phyloP scores from a whole-genome alignment of 768 basidiomycete genomes.

The Pleurotus tuber-regium region DNA sequence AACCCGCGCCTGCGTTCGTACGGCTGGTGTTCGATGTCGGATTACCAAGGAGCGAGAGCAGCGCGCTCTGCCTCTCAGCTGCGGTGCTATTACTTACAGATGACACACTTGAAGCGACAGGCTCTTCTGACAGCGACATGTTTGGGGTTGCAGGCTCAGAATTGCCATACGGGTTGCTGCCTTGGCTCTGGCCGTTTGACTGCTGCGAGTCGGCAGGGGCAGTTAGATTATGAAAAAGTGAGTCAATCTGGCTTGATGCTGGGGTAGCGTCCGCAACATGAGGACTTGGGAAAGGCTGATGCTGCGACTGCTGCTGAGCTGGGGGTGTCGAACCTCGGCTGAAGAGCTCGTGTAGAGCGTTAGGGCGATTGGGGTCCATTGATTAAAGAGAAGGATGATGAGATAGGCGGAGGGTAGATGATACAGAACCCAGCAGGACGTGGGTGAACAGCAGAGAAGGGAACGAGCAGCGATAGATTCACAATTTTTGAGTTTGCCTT shows the following conservation, averaged over 20 bases:
- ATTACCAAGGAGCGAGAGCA: constrained; percentile 66
- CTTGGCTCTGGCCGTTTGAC: constrained; percentile 19
- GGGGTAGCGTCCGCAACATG: constrained; percentile 41
- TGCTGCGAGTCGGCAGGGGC: constrained; percentile 38
- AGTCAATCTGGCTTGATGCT: constrained; percentile 62
- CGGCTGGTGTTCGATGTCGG: constrained; percentile 31
- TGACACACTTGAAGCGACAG: constrained; percentile 35
- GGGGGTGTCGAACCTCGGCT: constrained; percentile 56
- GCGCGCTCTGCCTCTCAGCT: constrained; percentile 70
- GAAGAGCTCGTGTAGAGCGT: constrained; percentile 47
- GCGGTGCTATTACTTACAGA: constrained; percentile 41
- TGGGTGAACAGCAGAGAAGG: constrained; percentile 8
- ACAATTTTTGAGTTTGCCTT: constrained; percentile 18
- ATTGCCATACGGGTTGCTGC: constrained; percentile 24
- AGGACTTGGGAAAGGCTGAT: constrained; percentile 31
- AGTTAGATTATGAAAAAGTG: constrained; percentile 60
- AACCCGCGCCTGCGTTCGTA: constrained; percentile 22
- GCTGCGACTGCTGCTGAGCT: constrained; percentile 29
- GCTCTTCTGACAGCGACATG: constrained; percentile 46
- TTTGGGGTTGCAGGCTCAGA: constrained; percentile 36
- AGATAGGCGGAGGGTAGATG: not conserved
- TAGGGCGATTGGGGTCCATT: constrained; percentile 40
- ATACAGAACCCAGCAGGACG: not conserved
- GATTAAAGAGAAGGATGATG: constrained; percentile 13
- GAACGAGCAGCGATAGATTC: constrained; percentile 5